phyloP scores from a whole-genome alignment of 2,329 filamentous ascomycete genomes.

The Ophiostoma himal-ulmi region DNA sequence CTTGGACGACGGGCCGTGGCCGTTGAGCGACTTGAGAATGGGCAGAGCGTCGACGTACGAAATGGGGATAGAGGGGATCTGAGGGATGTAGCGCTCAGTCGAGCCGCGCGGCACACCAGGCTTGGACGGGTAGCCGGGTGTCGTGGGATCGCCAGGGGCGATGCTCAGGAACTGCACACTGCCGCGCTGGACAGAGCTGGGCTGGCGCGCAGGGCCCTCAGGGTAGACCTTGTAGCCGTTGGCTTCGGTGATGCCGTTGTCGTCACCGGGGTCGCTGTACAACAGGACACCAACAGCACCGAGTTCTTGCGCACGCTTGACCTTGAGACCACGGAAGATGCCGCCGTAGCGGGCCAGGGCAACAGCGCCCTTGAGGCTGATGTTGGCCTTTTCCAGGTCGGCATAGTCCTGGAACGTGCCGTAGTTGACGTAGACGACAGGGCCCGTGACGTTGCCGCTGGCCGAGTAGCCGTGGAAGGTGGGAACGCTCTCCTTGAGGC shows the following conservation, averaged over 20 bases:
- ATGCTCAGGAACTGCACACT: slow-evolving; percentile 75
- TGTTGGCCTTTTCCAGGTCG: slow-evolving; percentile 67
- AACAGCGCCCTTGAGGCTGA: slow-evolving; percentile 77
- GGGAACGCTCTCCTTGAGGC: slow-evolving; percentile 66
- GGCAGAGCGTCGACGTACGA: slow-evolving; percentile 24
- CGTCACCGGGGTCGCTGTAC: slow-evolving; percentile 85
- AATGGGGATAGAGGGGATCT: slow-evolving; percentile 63
- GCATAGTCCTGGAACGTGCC: slow-evolving; percentile 82
- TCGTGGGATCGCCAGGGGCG: slow-evolving; percentile 72
- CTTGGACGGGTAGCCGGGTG: slow-evolving; percentile 87
- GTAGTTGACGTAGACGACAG: slow-evolving; percentile 86
- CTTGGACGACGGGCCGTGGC: slow-evolving; percentile 70
- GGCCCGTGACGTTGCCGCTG: slow-evolving; percentile 81
- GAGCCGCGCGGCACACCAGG: slow-evolving; percentile 75
- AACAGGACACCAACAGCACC: slow-evolving; percentile 82
- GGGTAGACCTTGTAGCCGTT: slow-evolving; percentile 78
- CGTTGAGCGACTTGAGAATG: slow-evolving; percentile 61
- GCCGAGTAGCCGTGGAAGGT: slow-evolving; percentile 95
- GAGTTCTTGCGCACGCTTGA: slow-evolving; percentile 85
- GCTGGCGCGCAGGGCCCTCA: slow-evolving; percentile 77
- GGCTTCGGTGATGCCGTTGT: slow-evolving; percentile 72
- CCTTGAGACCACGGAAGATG: slow-evolving; percentile 83
- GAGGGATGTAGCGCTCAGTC: slow-evolving; percentile 64
- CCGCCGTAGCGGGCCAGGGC: slow-evolving; percentile 79
- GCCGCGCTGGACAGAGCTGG: slow-evolving; percentile 83